A percentile compares a stretch with the other conserved stretches of the same genome.
Conservation (phyloP, 2,329 filamentous ascomycete species). For the Plenodomus tracheiphilus region DNA sequence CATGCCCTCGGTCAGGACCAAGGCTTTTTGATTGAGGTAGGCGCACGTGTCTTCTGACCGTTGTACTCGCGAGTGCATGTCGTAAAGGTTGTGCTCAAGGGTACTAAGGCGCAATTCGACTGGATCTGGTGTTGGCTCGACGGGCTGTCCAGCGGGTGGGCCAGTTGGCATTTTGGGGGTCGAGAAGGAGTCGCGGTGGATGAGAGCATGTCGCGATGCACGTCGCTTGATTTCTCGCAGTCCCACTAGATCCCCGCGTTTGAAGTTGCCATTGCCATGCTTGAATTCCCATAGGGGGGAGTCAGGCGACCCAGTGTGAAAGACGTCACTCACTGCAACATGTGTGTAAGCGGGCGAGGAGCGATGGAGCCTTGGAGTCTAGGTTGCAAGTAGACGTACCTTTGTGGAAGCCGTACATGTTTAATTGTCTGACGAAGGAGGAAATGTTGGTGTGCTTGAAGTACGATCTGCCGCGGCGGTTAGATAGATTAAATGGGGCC, state of each 20-base stretch:
- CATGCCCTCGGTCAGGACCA: constrained; percentile 79
- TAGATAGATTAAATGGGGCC: constrained; percentile 30
- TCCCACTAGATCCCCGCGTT: constrained; percentile 87
- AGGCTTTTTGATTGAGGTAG: constrained; percentile 78
- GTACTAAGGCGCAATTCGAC: constrained; percentile 73
- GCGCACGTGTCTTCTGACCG: constrained; percentile 83
- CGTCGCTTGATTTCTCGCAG: constrained; percentile 93
- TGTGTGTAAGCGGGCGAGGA: constrained; percentile 3
- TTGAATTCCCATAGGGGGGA: constrained; percentile 98
- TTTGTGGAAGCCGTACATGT: constrained; percentile 99
- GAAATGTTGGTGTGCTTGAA: constrained; percentile 99
- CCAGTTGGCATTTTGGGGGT: constrained; percentile 68
- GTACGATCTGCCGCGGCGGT: constrained; percentile 71
- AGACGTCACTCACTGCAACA: constrained; percentile 86
- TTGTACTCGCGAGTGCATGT: constrained; percentile 73
- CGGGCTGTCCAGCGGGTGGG: constrained; percentile 82
- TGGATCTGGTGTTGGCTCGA: constrained; percentile 79
- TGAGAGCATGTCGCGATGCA: constrained; percentile 88
- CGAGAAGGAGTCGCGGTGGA: constrained; percentile 87
- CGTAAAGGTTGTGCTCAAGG: constrained; percentile 82
- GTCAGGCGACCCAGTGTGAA: constrained; percentile 91
- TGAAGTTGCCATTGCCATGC: constrained; percentile 96
- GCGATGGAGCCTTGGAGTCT: background rate
- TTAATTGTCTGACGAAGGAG: constrained; percentile 94
- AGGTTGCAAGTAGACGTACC: constrained; percentile 56